phyloP scores from a whole-genome alignment of 164 flowering plant species.

The Paratinospora sagittata region DNA sequence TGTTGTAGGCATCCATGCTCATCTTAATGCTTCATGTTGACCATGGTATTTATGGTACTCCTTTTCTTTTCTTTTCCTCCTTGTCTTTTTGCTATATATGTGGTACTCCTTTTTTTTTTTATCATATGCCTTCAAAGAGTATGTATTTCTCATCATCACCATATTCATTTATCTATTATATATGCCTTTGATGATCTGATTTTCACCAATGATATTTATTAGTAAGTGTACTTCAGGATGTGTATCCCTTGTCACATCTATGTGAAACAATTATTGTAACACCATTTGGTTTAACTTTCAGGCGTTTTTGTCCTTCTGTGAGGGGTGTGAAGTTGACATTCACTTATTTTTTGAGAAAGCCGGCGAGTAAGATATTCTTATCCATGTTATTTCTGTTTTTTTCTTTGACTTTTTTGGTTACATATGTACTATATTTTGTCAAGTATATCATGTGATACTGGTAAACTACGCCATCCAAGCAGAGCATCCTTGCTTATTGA shows the following conservation, averaged over 20 bases:
- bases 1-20: no score
- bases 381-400: background rate
- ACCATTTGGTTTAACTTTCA: constrained; percentile 26
- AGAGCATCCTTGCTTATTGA: background rate
- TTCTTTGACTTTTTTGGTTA: background rate
- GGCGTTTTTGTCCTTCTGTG: constrained; percentile 94
- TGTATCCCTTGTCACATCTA: background rate
- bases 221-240: background rate
- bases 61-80: no score
- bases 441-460: background rate
- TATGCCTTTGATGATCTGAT: constrained; percentile 1
- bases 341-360: constrained; percentile 89
- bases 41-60: no score
- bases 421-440: background rate
- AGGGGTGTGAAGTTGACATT: constrained; percentile 92
- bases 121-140: no score
- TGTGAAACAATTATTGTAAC: constrained; percentile 9
- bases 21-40: no score
- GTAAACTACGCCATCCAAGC: background rate
- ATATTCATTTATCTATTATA: no score
- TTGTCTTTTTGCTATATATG: no score
- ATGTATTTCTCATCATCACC: no score
- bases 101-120: no score
- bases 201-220: background rate
- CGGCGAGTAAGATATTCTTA: constrained; percentile 71